Base-by-base conservation (phyloP, 192 early-diverging fungal genomes). In the Helicostylum pulchrum region DNA sequence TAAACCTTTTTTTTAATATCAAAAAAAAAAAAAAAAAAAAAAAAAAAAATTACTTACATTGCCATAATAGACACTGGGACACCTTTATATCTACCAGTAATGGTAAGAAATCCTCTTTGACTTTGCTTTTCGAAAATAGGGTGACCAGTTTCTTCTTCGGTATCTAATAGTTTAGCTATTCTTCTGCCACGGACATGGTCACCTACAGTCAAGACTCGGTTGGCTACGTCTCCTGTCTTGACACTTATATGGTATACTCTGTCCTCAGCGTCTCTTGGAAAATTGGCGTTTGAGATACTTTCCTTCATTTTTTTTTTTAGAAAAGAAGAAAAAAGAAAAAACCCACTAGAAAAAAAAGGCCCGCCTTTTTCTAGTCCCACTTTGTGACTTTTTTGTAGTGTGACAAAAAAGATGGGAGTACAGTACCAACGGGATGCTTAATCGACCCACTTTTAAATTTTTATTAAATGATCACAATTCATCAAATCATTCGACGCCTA, bases 171-270 rank as follows among this genome's bases (percentile, higher is more conserved):
- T 45, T 74, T 60, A 7, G 89, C 83, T 43, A 97, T 78, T 39
- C 69, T 67, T 6, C 72, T 74, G 5, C 92, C 92, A 26, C 93
- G 83, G 52, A 81, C 75, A 6, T 83, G 86, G 73, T 97, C 92
- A 32, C 94, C 93, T 30, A 97, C 95, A 0, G 92, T 94, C 50
- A 95, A 49, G 31, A 97, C 86, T 54, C 92, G 83, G 80, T 95
- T 93, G 17, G 92, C 90, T 8, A 93, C 88, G 69, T 97, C 86
- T 11, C 92, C 93, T 32, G 59, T 63, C 61, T 85, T 87, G 8
- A 87, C 76, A 67, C 86, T 90, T 20, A 96, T 78, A 65, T 96
- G 93, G 76, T 95, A 94, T 15, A 92, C 92, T 23, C 87, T 75
- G 50, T 90, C 90, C 45, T 88, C 83, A 21, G 62, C 71, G 65